Evolutionary conservation across 306 rosid genomes (phyloP), one percentile per base, ranked within the genome.

Genomic region (Inga leiocalycina): DNA sequence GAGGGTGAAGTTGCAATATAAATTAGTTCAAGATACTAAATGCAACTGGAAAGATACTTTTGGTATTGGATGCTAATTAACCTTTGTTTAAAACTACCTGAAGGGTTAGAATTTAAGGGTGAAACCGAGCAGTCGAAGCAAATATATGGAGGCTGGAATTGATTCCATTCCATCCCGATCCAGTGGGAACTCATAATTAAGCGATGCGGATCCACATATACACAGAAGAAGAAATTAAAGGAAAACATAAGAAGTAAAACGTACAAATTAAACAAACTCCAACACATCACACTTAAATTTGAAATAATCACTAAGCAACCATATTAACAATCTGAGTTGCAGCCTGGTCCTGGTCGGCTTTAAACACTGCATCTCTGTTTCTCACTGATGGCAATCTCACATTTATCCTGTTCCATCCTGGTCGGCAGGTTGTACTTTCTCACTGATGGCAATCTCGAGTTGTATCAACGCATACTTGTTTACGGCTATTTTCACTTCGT

Each of bases 381-480:
- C 17, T 65, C n/a, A 4, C 43, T 27, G 30, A 27, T 27, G 30
- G 30, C 30, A 49, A 61, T 72, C 74, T 27, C 0, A 77, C 77
- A 45, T 79, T 87, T 74, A 0, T 27, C 30, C 30, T 27, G 30
- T 27, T 27, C 30, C 30, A 0, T 0, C 76, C 3, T 2, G 90
- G 87, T 48, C 74, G 22, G 68, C 84, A 81, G 57, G 27, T 59
- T n/a, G 3, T 74, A 27, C 30, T 16, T 13, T 13, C 44, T 41
- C 44, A 41, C 44, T 41, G 44, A 41, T 41, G 44, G 44, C 44
- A 41, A 41, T 3, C 44, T 41, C 44, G 4, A 41, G 7, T 41
- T 41, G 44, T 41, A 41, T 6, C 44, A 41, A 6, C 44, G 44
- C 44, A 41, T 41, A 41, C 44, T 41, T 41, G 44, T 3, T 41